Percentiles rank a stretch among this genome's conserved stretches.
These are phyloP conservation scores for Suillus fuscotomentosus DNA, from an alignment of 768 basidiomycete species.

Conservation along the genomic window DNA sequence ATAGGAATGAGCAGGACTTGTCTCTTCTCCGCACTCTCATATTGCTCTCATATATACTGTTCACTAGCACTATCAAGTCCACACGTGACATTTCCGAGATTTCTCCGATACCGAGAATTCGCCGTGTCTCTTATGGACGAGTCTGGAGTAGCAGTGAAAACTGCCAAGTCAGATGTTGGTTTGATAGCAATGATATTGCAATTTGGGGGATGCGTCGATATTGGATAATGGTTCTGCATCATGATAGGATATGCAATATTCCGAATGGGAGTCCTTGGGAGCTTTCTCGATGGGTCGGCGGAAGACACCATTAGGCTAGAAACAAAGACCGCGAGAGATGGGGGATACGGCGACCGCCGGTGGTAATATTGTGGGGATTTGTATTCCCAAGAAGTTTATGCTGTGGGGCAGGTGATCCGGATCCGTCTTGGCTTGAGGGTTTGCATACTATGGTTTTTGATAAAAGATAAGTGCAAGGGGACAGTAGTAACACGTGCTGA, in stretches of 20 bases:
- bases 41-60: constrained; percentile 10
- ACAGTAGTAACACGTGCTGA: background rate
- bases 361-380: background rate
- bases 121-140: background rate
- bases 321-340: background rate
- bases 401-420: background rate
- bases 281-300: background rate
- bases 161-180: background rate
- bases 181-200: background rate
- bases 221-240: background rate
- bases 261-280: background rate
- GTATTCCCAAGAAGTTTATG: background rate
- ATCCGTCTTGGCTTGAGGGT: background rate
- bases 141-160: background rate
- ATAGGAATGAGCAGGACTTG: background rate
- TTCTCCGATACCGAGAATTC: constrained; percentile 6
- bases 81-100: constrained; percentile 19
- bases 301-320: background rate
- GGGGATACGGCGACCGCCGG: background rate
- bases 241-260: background rate
- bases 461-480: background rate
- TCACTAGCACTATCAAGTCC: background rate
- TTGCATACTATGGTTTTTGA: background rate
- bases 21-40: constrained; percentile 1
- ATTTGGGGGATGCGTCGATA: background rate